Evolutionary conservation across 805 yeast genomes (phyloP), one percentile per base, ranked within the genome.

Genomic region (Blastobotrys muscicola): DNA sequence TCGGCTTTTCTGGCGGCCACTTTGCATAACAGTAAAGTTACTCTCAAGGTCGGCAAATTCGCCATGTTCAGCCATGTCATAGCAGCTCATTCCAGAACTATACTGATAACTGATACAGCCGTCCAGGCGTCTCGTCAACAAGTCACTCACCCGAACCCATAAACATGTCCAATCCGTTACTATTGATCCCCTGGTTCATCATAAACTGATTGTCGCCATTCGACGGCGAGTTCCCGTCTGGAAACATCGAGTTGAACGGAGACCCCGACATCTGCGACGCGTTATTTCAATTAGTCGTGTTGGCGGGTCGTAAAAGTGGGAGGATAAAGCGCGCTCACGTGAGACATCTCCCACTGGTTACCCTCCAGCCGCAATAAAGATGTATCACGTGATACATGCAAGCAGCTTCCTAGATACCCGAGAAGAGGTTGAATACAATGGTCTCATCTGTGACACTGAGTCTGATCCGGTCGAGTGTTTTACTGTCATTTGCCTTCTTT

Each of bases 401-500:
- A 4, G 6, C 26, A 20, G 26, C 26, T 20, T 20, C 26, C 26
- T 20, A 4, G 23, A 13, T 13, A n/a, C 5, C 42, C 23, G 29
- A 20, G 26, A 4, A 20, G 26, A n/a, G 26, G 4, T 20, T 20
- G 26, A 20, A 20, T 10, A 33, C 23, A 31, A 53, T 47, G 52
- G 50, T 55, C 8, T 38, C 54, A 10, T 48, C 50, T 2, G 43
- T 45, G 42, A 49, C 54, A 3, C 41, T 55, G 40, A 47, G 55
- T 11, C 36, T 58, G 32, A 42, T 51, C 33, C 45, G 60, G 13
- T 48, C 56, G 8, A 41, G 49, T 10, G 43, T 53, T 41, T 54
- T 57, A 29, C 45, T 53, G 53, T 44, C 60, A 13, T 13, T 57
- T 14, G 58, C 61, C 2, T 59, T 43, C 45, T 56, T 55, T 44